Base-by-base conservation (phyloP, 305 asterid genomes). In the Solanum hybrid region DNA sequence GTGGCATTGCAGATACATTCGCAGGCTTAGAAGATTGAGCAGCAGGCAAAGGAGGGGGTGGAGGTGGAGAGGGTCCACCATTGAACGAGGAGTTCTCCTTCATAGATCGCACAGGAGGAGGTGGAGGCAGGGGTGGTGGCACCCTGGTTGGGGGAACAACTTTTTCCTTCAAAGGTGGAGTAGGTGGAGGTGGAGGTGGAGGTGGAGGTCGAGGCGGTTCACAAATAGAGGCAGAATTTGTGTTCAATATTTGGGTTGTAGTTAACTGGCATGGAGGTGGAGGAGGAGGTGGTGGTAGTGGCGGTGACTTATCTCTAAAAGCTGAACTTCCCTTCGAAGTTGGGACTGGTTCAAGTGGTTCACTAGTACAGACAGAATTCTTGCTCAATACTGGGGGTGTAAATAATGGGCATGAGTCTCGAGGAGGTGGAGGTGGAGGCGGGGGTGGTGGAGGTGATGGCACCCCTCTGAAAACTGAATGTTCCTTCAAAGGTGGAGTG, bases 31-130 rank as follows among this genome's bases (percentile, higher is more conserved):
- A 76, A 78, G 91, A 64, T 88, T 88, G 86, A 75, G 87, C 87
- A 90, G 91, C 88, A 64, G 81, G 92, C 64, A 90, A 90, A 51
- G 95, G 92, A 40, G 94, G 93, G 90, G 92, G 92, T 73, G 91
- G 91, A 24, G 93, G 93, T 64, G 90, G 90, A 73, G 94, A 89
- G 75, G 93, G 86, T 69, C 90, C 87, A 37, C 89, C 87, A 88
- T 87, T 89, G 88, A 89, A 20, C 85, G 92, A 91, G 90, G 93
- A 91, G 85, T 73, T 90, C 88, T 91, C 93, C 87, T 86, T 88
- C 64, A 85, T 84, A 90, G 90, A 91, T 51, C 77, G 51, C 46
- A 76, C 71, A 86, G 93, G 92, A 81, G 92, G 92, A 84, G 95
- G 94, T 64, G 94, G 92, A 85, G 92, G 91, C 66, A 94, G 92